Percentiles rank a stretch among this genome's conserved stretches.
Conservation (phyloP, 805 yeast species). For the Ogataea nonfermentans region DNA sequence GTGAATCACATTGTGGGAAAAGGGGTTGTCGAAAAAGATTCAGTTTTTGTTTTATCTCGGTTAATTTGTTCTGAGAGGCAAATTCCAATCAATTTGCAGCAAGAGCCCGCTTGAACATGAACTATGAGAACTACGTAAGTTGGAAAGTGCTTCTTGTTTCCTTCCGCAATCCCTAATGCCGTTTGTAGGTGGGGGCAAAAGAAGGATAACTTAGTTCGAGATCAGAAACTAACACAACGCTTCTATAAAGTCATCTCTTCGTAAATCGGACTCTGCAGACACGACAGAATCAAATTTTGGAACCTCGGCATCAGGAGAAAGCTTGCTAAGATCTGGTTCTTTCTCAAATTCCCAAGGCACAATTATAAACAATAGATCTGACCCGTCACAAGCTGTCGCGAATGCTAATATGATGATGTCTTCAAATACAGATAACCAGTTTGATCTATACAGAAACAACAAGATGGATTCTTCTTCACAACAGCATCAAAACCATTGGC, state of each 20-base stretch:
- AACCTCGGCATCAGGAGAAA: conserved; percentile 20
- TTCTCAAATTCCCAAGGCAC: conserved; percentile 10
- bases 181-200: conserved; percentile 4
- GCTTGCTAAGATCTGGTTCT: conserved; percentile 12
- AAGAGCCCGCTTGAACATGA: conserved; percentile 8
- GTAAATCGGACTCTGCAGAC: conserved; percentile 21
- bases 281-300: conserved; percentile 24
- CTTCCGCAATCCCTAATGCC: background rate
- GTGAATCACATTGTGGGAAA: conserved; percentile 16
- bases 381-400: conserved; percentile 6
- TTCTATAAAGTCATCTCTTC: conserved; percentile 11
- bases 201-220: conserved; percentile 1
- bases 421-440: conserved; percentile 11
- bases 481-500: conserved; percentile 10
- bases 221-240: conserved; percentile 3
- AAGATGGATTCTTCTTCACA: conserved; percentile 10
- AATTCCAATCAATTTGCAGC: background rate
- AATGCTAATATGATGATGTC: conserved; percentile 6
- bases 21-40: conserved; percentile 11
- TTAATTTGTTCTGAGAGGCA: background rate
- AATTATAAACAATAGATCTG: conserved; percentile 7
- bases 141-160: background rate
- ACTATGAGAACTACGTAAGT: conserved; percentile 23
- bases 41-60: conserved; percentile 10
- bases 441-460: conserved; percentile 14